phyloP scores from a whole-genome alignment of 208 protist species.

The Leptomonas pyrrhocoris region DNA sequence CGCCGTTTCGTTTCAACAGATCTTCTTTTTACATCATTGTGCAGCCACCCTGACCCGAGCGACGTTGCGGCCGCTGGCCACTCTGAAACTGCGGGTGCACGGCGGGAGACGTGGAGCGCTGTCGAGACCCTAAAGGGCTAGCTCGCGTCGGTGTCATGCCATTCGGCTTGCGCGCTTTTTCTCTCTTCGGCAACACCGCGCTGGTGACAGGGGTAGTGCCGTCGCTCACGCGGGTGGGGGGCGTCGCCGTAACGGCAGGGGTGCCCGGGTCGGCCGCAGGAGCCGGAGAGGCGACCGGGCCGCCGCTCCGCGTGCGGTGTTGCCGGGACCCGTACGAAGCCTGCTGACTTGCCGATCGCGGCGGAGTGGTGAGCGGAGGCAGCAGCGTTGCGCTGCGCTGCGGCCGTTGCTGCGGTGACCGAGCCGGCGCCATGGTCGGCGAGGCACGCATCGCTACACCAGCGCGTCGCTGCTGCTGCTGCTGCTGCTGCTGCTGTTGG shows the following conservation, averaged over 20 bases:
- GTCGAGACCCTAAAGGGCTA: not conserved
- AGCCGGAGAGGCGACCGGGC: not conserved
- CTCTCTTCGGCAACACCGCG: constrained; percentile 9
- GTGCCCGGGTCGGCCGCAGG: not conserved
- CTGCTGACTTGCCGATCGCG: not conserved
- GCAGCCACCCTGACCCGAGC: not conserved
- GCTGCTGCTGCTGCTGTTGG: constrained; percentile 18
- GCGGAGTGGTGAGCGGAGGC: not conserved
- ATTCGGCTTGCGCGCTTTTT: not conserved
- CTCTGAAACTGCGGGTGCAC: constrained; percentile 14
- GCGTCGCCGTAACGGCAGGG: not conserved
- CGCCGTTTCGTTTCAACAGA: not conserved
- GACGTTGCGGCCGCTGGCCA: constrained; percentile 7
- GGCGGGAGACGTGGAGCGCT: constrained; percentile 3
- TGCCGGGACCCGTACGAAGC: not conserved
- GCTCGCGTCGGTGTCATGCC: not conserved
- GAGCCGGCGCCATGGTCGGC: not conserved
- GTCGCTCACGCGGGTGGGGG: not conserved
- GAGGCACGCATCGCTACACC: not conserved
- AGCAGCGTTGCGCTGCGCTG: constrained; percentile 8
- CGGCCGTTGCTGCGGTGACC: constrained; percentile 8
- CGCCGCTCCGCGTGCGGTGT: not conserved
- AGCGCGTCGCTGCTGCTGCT: constrained; percentile 7
- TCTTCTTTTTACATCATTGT: constrained; percentile 10
- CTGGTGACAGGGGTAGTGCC: not conserved